A percentile compares a stretch with the other conserved stretches of the same genome.
phyloP scores from a whole-genome alignment of 345 rosid genomes.

The Populus deltoides region DNA sequence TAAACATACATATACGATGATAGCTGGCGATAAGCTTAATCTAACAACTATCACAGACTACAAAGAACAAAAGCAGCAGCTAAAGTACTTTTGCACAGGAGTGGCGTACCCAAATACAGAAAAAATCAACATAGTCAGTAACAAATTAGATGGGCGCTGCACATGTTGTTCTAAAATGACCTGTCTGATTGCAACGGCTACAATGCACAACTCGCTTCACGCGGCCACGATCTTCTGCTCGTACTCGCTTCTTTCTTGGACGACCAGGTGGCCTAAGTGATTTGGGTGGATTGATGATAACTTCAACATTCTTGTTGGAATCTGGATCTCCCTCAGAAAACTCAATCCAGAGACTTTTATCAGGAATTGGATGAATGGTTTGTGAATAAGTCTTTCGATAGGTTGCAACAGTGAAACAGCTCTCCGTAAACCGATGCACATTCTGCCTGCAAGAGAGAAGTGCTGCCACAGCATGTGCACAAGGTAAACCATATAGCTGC shows the following conservation, averaged over 20 bases:
- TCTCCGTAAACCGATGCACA: conserved; percentile 90
- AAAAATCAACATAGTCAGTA: not conserved
- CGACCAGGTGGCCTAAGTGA: conserved; percentile 90
- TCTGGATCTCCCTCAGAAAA: conserved; percentile 64
- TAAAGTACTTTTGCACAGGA: conserved; percentile 27
- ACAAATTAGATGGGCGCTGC: conserved; percentile 75
- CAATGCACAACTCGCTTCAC: conserved; percentile 95
- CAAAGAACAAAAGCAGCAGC: not conserved
- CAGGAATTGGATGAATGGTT: conserved; percentile 94
- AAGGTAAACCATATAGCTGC: conserved; percentile 94
- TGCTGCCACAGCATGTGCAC: conserved; percentile 97
- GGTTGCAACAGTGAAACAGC: conserved; percentile 93
- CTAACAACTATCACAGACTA: conserved; percentile 25
- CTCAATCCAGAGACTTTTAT: conserved; percentile 89
- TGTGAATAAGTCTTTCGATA: conserved; percentile 90
- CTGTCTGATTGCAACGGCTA: conserved; percentile 95
- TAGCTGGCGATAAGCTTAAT: not conserved
- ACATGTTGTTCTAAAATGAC: conserved; percentile 98
- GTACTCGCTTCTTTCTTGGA: conserved; percentile 87
- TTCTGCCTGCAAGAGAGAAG: conserved; percentile 97
- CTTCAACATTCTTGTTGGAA: conserved; percentile 39
- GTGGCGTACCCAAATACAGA: conserved; percentile 15
- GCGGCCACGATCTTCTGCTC: conserved; percentile 90
- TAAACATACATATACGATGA: conserved; percentile 6
- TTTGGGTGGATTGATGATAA: conserved; percentile 74